phyloP scores from a whole-genome alignment of 331 rosid species.

The Quercus lobata region DNA sequence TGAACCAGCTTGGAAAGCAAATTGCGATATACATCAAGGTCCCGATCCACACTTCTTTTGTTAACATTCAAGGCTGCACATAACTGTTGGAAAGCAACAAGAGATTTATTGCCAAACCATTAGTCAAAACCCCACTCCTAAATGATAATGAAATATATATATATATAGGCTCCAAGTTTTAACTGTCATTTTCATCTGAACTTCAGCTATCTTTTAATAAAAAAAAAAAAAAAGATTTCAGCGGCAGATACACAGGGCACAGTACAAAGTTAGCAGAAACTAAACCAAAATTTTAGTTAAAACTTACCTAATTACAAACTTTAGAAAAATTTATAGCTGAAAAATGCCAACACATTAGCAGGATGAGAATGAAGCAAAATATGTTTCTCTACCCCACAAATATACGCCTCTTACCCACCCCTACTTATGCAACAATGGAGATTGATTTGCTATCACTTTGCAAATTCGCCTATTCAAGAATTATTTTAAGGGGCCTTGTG shows the following conservation, averaged over 20 bases:
- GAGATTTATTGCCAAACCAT: slow-evolving; percentile 15
- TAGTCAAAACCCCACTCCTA: not conserved
- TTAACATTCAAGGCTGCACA: slow-evolving; percentile 64
- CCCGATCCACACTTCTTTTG: slow-evolving; percentile 81
- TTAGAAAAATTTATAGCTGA: not conserved
- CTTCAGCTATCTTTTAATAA: not conserved
- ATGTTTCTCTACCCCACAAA: not conserved
- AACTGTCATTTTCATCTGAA: not conserved
- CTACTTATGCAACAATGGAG: not conserved
- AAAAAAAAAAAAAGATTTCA: not conserved
- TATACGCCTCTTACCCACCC: not conserved
- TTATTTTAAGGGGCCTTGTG: too few species aligned
- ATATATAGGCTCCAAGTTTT: not conserved
- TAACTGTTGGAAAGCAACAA: slow-evolving; percentile 49
- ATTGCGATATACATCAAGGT: slow-evolving; percentile 87
- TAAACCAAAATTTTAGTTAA: not conserved
- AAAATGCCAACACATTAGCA: not conserved
- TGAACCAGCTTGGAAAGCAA: slow-evolving; percentile 92
- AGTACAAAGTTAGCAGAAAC: not conserved
- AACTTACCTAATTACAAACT: not conserved
- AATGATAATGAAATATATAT: not conserved
- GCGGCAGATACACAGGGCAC: not conserved
- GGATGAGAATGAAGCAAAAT: not conserved
- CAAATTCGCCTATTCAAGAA: too few species aligned
- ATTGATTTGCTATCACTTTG: too few species aligned